A percentile compares a stretch with the other conserved stretches of the same genome.
Conservation (phyloP, 768 basidiomycete genomes). For the Mycena haematopus region DNA sequence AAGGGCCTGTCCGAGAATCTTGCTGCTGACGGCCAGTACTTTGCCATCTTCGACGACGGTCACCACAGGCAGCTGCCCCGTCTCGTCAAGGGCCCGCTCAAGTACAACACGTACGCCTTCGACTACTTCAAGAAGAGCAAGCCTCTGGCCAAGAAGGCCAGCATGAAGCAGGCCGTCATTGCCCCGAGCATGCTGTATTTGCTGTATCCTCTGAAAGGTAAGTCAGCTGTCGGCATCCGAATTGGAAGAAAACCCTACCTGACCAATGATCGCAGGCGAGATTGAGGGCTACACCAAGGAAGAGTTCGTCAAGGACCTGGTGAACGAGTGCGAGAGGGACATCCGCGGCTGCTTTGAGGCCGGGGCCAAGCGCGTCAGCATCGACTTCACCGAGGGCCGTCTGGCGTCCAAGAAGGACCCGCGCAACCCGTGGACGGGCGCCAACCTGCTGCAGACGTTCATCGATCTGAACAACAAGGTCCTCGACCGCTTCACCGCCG, state of each 20-base stretch:
- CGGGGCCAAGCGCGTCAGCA: constrained; percentile 7
- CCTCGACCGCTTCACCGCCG: background rate
- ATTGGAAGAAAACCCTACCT: background rate
- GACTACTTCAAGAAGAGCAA: background rate
- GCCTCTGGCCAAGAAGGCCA: constrained; percentile 1
- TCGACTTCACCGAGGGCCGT: constrained; percentile 13
- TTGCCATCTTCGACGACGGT: constrained; percentile 9
- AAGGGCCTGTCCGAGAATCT: constrained; percentile 7
- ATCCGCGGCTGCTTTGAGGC: constrained; percentile 11
- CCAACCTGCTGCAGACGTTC: constrained; percentile 7
- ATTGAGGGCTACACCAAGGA: constrained; percentile 1
- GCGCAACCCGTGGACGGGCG: constrained; percentile 8
- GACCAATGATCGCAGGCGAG: constrained; percentile 7
- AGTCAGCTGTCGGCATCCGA: background rate
- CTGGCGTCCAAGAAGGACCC: constrained; percentile 9
- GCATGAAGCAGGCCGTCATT: constrained; percentile 11
- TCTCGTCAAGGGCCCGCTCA: background rate
- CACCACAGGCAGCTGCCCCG: constrained; percentile 12
- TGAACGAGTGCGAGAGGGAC: constrained; percentile 8
- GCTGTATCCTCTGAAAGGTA: constrained; percentile 9
- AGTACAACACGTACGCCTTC: constrained; percentile 6
- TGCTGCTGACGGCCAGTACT: constrained; percentile 2
- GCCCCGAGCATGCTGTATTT: constrained; percentile 8
- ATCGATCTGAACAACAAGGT: constrained; percentile 10
- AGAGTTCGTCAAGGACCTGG: constrained; percentile 5